These are phyloP conservation scores for Candida fluviatilis DNA, from an alignment of 805 yeast genomes.

Conservation along the genomic window DNA sequence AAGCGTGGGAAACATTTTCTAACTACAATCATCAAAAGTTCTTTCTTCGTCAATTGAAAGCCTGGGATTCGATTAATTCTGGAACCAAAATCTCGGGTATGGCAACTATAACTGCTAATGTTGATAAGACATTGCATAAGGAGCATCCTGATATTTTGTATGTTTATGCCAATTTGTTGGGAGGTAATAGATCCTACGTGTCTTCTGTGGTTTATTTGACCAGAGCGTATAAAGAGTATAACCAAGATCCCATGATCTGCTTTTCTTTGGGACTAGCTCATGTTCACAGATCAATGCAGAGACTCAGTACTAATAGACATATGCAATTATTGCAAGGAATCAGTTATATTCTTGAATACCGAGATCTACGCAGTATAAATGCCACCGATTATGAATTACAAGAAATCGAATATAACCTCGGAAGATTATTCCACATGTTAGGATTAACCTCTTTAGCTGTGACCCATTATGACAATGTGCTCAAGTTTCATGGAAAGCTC, in stretches of 20 bases:
- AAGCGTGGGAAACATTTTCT: constrained; percentile 57
- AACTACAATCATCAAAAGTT: constrained; percentile 86
- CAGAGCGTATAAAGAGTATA: constrained; percentile 62
- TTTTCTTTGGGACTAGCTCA: constrained; percentile 75
- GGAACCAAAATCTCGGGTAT: constrained; percentile 63
- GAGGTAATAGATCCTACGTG: constrained; percentile 75
- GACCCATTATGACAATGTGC: constrained; percentile 65
- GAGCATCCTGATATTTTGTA: constrained; percentile 66
- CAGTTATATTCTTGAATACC: constrained; percentile 71
- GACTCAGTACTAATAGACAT: constrained; percentile 82
- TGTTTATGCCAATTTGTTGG: constrained; percentile 75
- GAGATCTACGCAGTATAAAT: constrained; percentile 41
- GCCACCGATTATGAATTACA: constrained; percentile 51
- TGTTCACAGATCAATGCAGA: constrained; percentile 86
- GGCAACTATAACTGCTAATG: constrained; percentile 63
- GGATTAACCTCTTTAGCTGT: constrained; percentile 76
- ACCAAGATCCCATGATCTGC: constrained; percentile 75
- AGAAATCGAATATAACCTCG: constrained; percentile 81
- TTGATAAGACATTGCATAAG: constrained; percentile 36
- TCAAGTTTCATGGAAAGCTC: constrained; percentile 40
- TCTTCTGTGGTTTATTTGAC: constrained; percentile 77
- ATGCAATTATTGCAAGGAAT: constrained; percentile 85
- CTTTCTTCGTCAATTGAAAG: constrained; percentile 84
- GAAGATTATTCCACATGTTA: constrained; percentile 77
- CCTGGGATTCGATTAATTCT: constrained; percentile 67